A percentile compares a stretch with the other conserved stretches of the same genome.
Evolutionary conservation across 306 rosid species (phyloP).

Genomic region (Cucurbita maxima): DNA sequence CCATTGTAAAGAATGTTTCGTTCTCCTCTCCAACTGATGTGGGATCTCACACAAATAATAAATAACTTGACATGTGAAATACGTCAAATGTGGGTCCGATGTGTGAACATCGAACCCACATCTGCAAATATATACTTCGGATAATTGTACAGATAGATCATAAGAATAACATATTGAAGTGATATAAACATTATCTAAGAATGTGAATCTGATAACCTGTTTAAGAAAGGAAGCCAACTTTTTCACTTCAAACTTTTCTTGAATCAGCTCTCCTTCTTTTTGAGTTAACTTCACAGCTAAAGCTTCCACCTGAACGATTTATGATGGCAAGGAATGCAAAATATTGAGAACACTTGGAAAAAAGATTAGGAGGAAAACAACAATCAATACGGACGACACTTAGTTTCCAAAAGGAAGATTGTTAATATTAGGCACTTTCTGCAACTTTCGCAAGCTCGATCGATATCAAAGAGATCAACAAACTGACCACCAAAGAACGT

Average conservation of each 20-base stretch:
- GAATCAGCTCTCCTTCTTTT: slow-evolving; percentile 94
- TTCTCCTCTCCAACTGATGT: too few species aligned
- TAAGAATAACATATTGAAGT: neutral
- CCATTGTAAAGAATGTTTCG: too few species aligned
- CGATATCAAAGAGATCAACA: neutral
- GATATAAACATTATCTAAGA: neutral
- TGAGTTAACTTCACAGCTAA: slow-evolving; percentile 92
- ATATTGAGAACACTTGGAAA: neutral
- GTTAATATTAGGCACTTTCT: neutral
- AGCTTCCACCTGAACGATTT: slow-evolving; percentile 75
- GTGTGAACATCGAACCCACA: neutral
- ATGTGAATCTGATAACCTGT: slow-evolving; percentile 35
- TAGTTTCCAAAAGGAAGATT: neutral
- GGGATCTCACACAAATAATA: neutral
- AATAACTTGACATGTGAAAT: neutral
- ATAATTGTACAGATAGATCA: neutral
- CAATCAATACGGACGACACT: neutral
- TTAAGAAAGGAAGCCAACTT: slow-evolving; percentile 85
- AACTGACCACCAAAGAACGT: neutral
- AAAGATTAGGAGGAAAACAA: neutral
- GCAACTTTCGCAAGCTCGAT: neutral
- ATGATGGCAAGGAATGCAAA: neutral
- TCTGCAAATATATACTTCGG: neutral
- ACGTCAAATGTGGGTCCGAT: neutral
- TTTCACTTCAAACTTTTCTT: slow-evolving; percentile 97